These are phyloP conservation scores for Trichoderma arundinaceum DNA, from an alignment of 2,329 filamentous ascomycete species.

Conservation along the genomic window DNA sequence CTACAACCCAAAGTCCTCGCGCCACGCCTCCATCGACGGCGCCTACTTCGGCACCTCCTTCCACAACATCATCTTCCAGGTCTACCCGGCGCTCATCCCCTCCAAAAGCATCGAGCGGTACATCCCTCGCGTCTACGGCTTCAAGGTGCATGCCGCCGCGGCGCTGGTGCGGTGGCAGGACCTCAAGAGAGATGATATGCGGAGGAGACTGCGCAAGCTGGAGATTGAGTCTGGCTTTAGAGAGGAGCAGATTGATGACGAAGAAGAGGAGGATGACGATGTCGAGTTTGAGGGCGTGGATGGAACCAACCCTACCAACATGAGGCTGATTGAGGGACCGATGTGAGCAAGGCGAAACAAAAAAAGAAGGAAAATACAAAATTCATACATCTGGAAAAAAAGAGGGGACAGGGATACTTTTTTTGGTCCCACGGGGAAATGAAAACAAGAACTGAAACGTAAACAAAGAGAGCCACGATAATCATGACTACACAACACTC, in stretches of 20 bases:
- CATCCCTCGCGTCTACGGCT: conserved; percentile 89
- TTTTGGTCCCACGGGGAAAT: not conserved
- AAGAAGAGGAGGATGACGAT: conserved; percentile 66
- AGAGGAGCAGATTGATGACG: conserved; percentile 66
- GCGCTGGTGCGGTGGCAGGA: conserved; percentile 92
- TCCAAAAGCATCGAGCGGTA: conserved; percentile 86
- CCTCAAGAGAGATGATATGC: conserved; percentile 79
- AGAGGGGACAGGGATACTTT: not conserved
- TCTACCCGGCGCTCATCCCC: conserved; percentile 89
- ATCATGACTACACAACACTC: not conserved
- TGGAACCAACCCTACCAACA: conserved; percentile 34
- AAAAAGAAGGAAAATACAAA: not conserved
- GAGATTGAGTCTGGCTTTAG: conserved; percentile 82
- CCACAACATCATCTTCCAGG: conserved; percentile 99
- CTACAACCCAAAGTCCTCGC: conserved; percentile 97
- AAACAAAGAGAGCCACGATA: not conserved
- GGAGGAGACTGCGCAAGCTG: conserved; percentile 71
- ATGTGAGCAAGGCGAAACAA: conserved; percentile 29
- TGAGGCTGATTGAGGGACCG: conserved; percentile 39
- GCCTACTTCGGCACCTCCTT: conserved; percentile 98
- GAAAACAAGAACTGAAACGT: not conserved
- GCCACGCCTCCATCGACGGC: conserved; percentile 93
- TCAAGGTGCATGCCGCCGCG: conserved; percentile 90
- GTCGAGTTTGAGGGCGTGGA: conserved; percentile 49
- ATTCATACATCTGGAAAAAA: conserved; percentile 1